These are phyloP conservation scores for Xylariales sp. DNA, from an alignment of 2,329 filamentous ascomycete species.

Conservation along the genomic window DNA sequence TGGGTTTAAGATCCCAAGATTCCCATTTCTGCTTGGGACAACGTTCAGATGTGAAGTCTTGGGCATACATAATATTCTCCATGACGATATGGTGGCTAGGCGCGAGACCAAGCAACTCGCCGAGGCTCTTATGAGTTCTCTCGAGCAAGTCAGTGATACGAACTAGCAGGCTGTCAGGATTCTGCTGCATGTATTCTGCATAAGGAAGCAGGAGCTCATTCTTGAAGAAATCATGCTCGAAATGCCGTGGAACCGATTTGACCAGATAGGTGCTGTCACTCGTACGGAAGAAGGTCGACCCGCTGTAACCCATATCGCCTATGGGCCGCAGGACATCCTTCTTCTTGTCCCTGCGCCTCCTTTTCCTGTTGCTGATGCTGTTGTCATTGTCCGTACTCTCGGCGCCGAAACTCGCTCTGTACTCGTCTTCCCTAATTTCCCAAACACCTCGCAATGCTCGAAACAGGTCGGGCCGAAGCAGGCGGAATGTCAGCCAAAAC, in stretches of 20 bases:
- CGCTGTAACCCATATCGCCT: conserved; percentile 79
- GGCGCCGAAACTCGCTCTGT: conserved; percentile 63
- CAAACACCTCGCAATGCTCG: conserved; percentile 56
- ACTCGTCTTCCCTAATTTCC: conserved; percentile 65
- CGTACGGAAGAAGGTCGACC: conserved; percentile 80
- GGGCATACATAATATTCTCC: conserved; percentile 78
- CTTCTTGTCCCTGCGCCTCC: conserved; percentile 42
- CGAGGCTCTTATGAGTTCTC: conserved; percentile 66
- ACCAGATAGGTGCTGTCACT: conserved; percentile 74
- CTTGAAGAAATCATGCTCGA: conserved; percentile 77
- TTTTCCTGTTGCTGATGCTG: conserved; percentile 42
- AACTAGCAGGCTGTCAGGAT: conserved; percentile 72
- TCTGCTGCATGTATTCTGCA: conserved; percentile 68
- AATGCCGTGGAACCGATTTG: conserved; percentile 76
- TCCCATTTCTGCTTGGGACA: conserved; percentile 65
- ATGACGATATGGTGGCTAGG: conserved; percentile 81
- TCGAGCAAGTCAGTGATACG: conserved; percentile 78
- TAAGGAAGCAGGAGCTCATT: conserved; percentile 75
- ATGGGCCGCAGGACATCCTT: conserved; percentile 62
- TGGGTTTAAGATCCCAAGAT: conserved; percentile 79
- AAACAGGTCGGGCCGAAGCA: conserved; percentile 57
- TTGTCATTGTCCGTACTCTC: conserved; percentile 50
- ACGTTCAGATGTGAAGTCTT: conserved; percentile 56
- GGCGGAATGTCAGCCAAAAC: conserved; percentile 51
- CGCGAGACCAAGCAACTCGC: conserved; percentile 67